phyloP scores from a whole-genome alignment of 2,329 filamentous ascomycete species.

The Chalaropsis ovoidea region DNA sequence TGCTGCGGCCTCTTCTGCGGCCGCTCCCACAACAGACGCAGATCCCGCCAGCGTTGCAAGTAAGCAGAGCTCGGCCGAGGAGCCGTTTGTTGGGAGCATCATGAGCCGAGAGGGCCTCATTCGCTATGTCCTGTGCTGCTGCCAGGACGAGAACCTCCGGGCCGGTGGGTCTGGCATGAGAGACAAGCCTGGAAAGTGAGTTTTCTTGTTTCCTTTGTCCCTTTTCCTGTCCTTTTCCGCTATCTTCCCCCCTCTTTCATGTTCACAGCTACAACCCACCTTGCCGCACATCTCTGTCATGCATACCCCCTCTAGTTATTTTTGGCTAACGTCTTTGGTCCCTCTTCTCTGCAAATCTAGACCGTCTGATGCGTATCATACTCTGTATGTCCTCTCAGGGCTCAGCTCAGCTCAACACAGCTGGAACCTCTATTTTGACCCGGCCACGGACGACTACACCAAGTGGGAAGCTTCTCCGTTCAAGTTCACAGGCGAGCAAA shows the following conservation, averaged over 20 bases:
- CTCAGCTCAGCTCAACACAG: conserved; percentile 71
- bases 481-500: conserved; percentile 33
- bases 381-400: conserved; percentile 81
- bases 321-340: background rate
- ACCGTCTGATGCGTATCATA: conserved; percentile 78
- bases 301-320: conserved; percentile 17
- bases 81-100: conserved; percentile 39
- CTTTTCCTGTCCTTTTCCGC: conserved; percentile 3
- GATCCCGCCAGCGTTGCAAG: background rate
- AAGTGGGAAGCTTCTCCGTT: conserved; percentile 17
- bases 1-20: conserved; percentile 17
- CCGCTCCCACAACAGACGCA: conserved; percentile 8
- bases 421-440: conserved; percentile 39
- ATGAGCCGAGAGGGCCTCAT: conserved; percentile 79
- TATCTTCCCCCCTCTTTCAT: conserved; percentile 17
- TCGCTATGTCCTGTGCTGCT: conserved; percentile 81
- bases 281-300: background rate
- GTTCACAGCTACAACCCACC: background rate
- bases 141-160: conserved; percentile 58
- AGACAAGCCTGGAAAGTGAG: conserved; percentile 87
- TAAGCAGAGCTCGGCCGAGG: conserved; percentile 19
- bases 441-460: conserved; percentile 18
- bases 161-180: conserved; percentile 57
- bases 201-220: conserved; percentile 27
- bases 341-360: conserved; percentile 35